Conservation (phyloP, 202 grass and related monocot genomes). For the Eragrostis tef region DNA sequence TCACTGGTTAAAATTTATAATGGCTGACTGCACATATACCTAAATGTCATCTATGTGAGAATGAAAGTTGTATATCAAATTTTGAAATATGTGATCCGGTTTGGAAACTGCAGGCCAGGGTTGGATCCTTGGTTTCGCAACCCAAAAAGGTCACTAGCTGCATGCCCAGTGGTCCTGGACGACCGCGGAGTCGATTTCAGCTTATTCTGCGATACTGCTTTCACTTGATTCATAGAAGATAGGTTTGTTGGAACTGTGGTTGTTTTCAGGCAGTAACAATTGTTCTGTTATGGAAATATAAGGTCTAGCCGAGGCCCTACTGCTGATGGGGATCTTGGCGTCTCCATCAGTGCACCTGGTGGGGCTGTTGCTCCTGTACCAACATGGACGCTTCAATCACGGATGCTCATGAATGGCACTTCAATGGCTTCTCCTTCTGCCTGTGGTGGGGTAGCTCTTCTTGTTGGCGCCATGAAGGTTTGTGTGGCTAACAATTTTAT, state of each 20-base stretch:
- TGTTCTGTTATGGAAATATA: conserved; percentile 42
- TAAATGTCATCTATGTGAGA: too few species aligned
- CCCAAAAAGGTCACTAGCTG: too few species aligned
- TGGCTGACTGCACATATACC: too few species aligned
- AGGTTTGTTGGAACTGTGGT: background rate
- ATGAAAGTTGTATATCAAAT: too few species aligned
- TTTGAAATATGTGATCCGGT: too few species aligned
- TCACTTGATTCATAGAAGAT: background rate
- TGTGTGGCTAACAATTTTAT: conserved; percentile 29
- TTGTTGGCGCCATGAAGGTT: conserved; percentile 98
- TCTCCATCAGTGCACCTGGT: conserved; percentile 98
- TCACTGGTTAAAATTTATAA: too few species aligned
- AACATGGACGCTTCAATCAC: conserved; percentile 93
- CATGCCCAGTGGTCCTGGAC: too few species aligned
- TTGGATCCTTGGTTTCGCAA: too few species aligned
- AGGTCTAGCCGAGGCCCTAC: conserved; percentile 98
- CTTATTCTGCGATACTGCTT: background rate
- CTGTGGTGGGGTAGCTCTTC: conserved; percentile 94
- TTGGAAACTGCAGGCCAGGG: too few species aligned
- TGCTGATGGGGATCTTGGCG: conserved; percentile 87
- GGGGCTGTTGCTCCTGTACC: conserved; percentile 98
- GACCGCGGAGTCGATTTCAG: too few species aligned
- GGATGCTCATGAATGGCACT: conserved; percentile 99
- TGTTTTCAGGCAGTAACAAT: conserved; percentile 22
- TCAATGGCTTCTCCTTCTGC: conserved; percentile 98